phyloP scores from a whole-genome alignment of 768 basidiomycete species.

The Leccinum longicurvipes region DNA sequence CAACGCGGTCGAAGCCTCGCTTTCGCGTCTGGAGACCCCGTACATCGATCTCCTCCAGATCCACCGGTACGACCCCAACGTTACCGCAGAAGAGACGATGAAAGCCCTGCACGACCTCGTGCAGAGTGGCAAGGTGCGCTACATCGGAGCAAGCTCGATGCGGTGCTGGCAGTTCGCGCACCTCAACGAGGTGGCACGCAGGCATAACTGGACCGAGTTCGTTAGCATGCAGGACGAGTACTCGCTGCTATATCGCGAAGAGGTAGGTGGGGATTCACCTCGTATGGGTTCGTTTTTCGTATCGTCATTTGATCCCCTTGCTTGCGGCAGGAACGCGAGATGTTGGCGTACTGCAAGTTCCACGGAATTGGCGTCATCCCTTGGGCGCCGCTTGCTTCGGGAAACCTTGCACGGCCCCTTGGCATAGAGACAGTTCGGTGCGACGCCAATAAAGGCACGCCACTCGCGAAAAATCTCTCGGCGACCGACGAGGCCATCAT shows the following conservation, averaged over 20 bases:
- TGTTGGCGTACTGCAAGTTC: slow-evolving; percentile 42
- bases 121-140: slow-evolving; percentile 51
- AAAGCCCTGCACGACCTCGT: slow-evolving; percentile 45
- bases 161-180: slow-evolving; percentile 41
- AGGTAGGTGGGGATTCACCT: slow-evolving; percentile 26
- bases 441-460: slow-evolving; percentile 31
- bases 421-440: slow-evolving; percentile 25
- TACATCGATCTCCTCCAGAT: slow-evolving; percentile 45
- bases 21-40: slow-evolving; percentile 35
- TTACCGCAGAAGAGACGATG: slow-evolving; percentile 46
- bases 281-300: neutral
- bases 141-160: slow-evolving; percentile 49
- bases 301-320: neutral
- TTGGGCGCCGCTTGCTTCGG: slow-evolving; percentile 43
- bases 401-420: slow-evolving; percentile 38
- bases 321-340: slow-evolving; percentile 39
- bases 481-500: slow-evolving; percentile 36
- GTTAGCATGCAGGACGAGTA: slow-evolving; percentile 55
- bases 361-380: slow-evolving; percentile 54
- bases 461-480: slow-evolving; percentile 17
- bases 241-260: slow-evolving; percentile 51
- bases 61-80: slow-evolving; percentile 38
- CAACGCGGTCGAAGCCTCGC: slow-evolving; percentile 36
- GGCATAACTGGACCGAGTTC: slow-evolving; percentile 50
- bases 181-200: slow-evolving; percentile 42